Conservation (phyloP, 345 rosid genomes). For the Toxicodendron radicans region DNA sequence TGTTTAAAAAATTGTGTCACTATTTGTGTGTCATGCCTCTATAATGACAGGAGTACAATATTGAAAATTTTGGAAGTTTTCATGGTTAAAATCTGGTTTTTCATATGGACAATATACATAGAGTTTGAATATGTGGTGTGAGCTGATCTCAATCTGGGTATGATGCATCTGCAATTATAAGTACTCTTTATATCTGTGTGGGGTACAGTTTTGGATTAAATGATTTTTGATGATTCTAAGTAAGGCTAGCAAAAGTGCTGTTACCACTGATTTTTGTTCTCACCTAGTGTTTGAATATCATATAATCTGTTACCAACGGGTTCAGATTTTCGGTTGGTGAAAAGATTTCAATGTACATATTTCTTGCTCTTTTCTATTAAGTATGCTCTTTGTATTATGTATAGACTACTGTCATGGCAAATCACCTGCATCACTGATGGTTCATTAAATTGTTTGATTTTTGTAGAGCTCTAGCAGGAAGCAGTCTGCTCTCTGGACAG, state of each 20-base stretch:
- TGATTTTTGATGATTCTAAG: not conserved
- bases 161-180: not conserved
- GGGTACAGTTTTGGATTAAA: no score
- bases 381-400: not conserved
- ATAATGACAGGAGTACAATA: not conserved
- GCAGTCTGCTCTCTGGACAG: slow-evolving; percentile 38
- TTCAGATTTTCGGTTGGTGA: not conserved
- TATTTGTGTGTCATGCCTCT: not conserved
- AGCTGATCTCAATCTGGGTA: not conserved
- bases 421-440: slow-evolving; percentile 1
- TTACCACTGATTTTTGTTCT: slow-evolving; percentile 2
- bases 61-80: not conserved
- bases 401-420: not conserved
- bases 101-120: not conserved
- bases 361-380: not conserved
- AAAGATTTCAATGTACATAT: not conserved
- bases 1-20: no score
- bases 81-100: not conserved
- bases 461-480: slow-evolving; percentile 45
- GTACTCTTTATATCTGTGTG: no score
- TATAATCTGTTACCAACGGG: not conserved
- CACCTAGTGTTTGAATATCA: not conserved
- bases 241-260: not conserved
- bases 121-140: not conserved
- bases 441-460: not conserved